Evolutionary conservation across 2,329 filamentous ascomycete genomes (phyloP).

Genomic region (Sporothrix sp.): DNA sequence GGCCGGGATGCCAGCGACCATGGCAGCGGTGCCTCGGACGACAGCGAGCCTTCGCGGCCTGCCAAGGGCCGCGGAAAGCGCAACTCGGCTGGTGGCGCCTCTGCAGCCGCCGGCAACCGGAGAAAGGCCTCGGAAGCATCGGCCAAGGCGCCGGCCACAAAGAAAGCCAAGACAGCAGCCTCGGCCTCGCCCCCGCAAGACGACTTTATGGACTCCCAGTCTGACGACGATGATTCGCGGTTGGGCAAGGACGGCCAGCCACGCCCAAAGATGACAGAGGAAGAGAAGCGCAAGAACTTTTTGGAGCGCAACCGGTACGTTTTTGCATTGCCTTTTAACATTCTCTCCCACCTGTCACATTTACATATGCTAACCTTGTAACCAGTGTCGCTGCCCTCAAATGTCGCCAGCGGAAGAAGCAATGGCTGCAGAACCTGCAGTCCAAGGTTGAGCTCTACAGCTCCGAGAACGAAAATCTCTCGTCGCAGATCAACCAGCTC

Average conservation of each 20-base stretch:
- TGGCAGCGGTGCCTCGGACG: slow-evolving; percentile 62
- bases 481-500: slow-evolving; percentile 70
- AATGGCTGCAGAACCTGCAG: slow-evolving; percentile 93
- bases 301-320: slow-evolving; percentile 80
- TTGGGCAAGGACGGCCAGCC: slow-evolving; percentile 48
- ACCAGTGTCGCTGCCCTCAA: slow-evolving; percentile 87
- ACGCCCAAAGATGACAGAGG: slow-evolving; percentile 85
- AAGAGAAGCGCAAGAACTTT: slow-evolving; percentile 98
- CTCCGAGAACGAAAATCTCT: slow-evolving; percentile 81
- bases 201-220: neutral
- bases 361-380: slow-evolving; percentile 12
- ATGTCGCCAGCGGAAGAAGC: slow-evolving; percentile 96
- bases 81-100: slow-evolving; percentile 33
- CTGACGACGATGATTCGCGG: slow-evolving; percentile 20
- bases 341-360: too few relatives aligned
- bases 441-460: slow-evolving; percentile 90
- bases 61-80: slow-evolving; percentile 62
- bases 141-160: slow-evolving; percentile 53
- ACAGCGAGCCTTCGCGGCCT: slow-evolving; percentile 58
- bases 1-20: slow-evolving; percentile 55
- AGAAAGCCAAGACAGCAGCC: slow-evolving; percentile 56
- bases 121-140: slow-evolving; percentile 63
- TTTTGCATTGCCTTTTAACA: neutral
- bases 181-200: slow-evolving; percentile 15
- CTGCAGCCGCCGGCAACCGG: slow-evolving; percentile 49